Percentiles rank a stretch among this genome's conserved stretches.
Conservation (phyloP, 1,139 yeast species). For the Hansenula sp. region DNA sequence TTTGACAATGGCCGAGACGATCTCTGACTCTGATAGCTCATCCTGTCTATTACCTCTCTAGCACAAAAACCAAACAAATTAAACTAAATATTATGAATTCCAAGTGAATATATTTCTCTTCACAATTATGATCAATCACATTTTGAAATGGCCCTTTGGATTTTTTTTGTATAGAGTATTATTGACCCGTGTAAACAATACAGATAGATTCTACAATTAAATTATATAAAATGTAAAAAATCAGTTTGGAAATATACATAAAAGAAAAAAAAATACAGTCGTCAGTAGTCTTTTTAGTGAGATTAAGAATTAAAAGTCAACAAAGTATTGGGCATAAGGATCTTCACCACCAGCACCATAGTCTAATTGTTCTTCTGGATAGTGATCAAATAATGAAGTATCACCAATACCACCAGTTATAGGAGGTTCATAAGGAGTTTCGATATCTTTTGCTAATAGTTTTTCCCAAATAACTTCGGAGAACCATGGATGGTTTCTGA, state of each 20-base stretch:
- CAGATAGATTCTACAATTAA: neutral
- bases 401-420: conserved; percentile 96
- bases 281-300: neutral
- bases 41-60: neutral
- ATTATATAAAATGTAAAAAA: neutral
- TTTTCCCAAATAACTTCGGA: conserved; percentile 96
- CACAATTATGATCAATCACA: neutral
- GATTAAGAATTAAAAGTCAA: conserved; percentile 53
- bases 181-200: neutral
- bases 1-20: neutral
- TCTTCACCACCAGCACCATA: conserved; percentile 84
- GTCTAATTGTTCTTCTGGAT: conserved; percentile 91
- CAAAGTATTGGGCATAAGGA: conserved; percentile 72
- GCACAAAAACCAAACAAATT: too few relatives aligned
- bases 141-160: neutral
- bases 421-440: conserved; percentile 98
- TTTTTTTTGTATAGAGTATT: neutral
- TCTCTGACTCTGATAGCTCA: neutral
- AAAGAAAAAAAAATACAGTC: neutral
- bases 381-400: conserved; percentile 86
- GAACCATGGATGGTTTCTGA: conserved; percentile 92
- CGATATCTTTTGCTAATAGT: conserved; percentile 81
- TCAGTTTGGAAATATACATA: neutral
- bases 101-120: too few relatives aligned
- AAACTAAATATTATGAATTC: too few relatives aligned